These are phyloP conservation scores for Alternaria arbusti DNA, from an alignment of 2,329 filamentous ascomycete genomes.

Conservation along the genomic window DNA sequence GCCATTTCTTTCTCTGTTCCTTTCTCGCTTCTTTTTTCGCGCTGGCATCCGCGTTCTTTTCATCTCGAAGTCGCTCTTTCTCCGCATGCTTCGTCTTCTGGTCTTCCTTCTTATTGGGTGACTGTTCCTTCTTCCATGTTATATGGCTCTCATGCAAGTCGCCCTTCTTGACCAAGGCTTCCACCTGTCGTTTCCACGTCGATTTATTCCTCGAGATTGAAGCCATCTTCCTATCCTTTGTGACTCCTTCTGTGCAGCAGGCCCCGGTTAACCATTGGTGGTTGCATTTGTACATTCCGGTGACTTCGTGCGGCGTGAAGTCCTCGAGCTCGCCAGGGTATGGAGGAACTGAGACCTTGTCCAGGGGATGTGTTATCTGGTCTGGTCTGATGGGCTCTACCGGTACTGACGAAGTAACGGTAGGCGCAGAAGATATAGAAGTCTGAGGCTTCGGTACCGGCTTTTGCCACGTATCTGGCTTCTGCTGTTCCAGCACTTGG, in stretches of 20 bases:
- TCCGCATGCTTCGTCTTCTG: background rate
- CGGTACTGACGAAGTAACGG: fast-evolving
- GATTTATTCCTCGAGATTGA: too few species aligned
- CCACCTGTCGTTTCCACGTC: background rate
- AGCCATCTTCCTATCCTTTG: background rate
- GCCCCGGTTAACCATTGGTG: background rate
- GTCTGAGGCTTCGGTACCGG: background rate
- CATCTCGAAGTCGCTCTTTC: fast-evolving
- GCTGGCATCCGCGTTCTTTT: background rate
- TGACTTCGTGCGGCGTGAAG: background rate
- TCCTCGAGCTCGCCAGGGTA: background rate
- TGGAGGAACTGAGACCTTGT: background rate
- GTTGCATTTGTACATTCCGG: background rate
- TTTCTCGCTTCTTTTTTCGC: background rate
- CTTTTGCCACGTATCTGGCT: background rate
- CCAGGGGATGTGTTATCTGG: background rate
- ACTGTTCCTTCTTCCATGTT: background rate
- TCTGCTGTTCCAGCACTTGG: background rate
- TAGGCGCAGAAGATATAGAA: background rate
- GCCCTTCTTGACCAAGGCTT: background rate
- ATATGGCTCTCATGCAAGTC: background rate
- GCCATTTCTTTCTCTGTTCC: background rate
- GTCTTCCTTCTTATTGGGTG: too few species aligned
- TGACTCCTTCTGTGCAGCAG: background rate
- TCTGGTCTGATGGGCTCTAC: background rate